phyloP scores from a whole-genome alignment of 176 grass and related monocot genomes.

The Lolium multiflorum region DNA sequence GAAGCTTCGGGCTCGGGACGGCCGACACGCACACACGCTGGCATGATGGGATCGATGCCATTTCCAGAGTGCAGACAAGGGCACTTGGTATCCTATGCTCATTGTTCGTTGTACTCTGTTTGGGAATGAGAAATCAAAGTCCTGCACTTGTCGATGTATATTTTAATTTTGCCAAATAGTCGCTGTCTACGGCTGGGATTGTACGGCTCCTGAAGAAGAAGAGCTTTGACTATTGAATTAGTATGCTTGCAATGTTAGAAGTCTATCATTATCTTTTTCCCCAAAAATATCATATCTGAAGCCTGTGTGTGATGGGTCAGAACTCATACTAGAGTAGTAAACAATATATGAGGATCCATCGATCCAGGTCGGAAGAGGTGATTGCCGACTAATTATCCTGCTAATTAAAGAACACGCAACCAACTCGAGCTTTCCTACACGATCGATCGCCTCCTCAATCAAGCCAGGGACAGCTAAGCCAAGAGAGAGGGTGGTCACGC shows the following conservation, averaged over 20 bases:
- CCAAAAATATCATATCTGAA: neutral
- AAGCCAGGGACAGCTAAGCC: neutral
- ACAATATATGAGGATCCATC: neutral
- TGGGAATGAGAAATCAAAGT: neutral
- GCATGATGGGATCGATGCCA: neutral
- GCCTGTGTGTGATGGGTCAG: neutral
- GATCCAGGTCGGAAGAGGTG: neutral
- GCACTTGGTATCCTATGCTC: neutral
- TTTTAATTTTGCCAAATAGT: no score
- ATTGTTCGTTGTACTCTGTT: neutral
- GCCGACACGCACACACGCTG: neutral
- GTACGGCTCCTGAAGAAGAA: neutral
- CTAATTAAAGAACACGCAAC: neutral
- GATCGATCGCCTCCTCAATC: neutral
- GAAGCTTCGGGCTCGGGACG: neutral
- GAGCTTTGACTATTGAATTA: slow-evolving; percentile 20
- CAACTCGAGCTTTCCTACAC: slow-evolving; percentile 7
- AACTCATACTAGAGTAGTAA: neutral
- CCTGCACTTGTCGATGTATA: neutral
- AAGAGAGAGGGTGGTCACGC: neutral
- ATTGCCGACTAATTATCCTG: neutral
- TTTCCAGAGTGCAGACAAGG: neutral
- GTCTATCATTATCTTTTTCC: neutral
- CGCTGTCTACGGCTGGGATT: neutral
- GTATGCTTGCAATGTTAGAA: neutral